phyloP scores from a whole-genome alignment of 169 alveolate genomes.

The Cryptosporidium tyzzeri region DNA sequence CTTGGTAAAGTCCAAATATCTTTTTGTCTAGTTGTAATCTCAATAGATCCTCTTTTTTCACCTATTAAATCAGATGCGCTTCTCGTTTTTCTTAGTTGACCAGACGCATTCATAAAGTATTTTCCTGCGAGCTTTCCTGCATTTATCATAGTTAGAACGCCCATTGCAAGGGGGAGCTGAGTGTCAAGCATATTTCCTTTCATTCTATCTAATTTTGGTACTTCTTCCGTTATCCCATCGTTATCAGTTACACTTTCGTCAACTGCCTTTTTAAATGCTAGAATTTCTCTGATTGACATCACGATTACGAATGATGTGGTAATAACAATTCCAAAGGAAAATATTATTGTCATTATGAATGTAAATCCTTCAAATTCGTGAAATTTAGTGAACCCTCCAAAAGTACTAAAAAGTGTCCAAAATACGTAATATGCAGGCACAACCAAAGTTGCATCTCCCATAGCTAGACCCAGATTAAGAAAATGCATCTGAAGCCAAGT shows the following conservation, averaged over 20 bases:
- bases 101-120: conserved; percentile 63
- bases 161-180: conserved; percentile 75
- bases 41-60: conserved; percentile 65
- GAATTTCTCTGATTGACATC: conserved; percentile 71
- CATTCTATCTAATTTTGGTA: neutral
- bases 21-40: conserved; percentile 23
- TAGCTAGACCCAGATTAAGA: conserved; percentile 84
- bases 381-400: conserved; percentile 87
- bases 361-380: conserved; percentile 85
- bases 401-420: conserved; percentile 88
- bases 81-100: conserved; percentile 54
- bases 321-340: conserved; percentile 50
- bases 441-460: conserved; percentile 87
- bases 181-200: conserved; percentile 46
- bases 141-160: conserved; percentile 72
- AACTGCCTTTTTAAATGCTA: conserved; percentile 71
- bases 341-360: conserved; percentile 17
- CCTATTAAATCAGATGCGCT: conserved; percentile 63
- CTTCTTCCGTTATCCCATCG: conserved; percentile 6
- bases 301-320: conserved; percentile 67
- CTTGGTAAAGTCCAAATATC: conserved; percentile 74
- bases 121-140: conserved; percentile 72
- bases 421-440: conserved; percentile 87
- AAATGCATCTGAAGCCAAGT: conserved; percentile 86
- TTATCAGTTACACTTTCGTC: conserved; percentile 65